A percentile compares a stretch with the other conserved stretches of the same genome.
Evolutionary conservation across 352 stramenopile genomes (phyloP).

Genomic region (Globisporangium okanoganense): DNA sequence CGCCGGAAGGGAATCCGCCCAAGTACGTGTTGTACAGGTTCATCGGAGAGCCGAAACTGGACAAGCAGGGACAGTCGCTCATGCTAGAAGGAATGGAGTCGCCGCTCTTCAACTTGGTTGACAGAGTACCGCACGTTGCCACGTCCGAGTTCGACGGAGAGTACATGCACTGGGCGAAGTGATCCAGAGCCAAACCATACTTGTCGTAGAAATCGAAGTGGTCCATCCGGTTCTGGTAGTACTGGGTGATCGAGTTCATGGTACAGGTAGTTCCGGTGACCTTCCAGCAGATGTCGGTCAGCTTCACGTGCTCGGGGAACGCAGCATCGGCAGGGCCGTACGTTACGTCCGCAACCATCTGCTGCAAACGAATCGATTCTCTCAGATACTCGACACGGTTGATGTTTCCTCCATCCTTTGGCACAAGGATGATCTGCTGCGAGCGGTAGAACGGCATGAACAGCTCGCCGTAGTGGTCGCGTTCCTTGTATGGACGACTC

Average conservation of each 20-base stretch:
- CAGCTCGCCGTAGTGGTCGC: slow-evolving; percentile 53
- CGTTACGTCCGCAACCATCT: slow-evolving; percentile 31
- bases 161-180: slow-evolving; percentile 61
- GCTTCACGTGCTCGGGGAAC: slow-evolving; percentile 17
- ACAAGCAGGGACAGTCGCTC: slow-evolving; percentile 60
- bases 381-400: slow-evolving; percentile 45
- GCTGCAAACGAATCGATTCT: slow-evolving; percentile 49
- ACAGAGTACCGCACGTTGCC: slow-evolving; percentile 36
- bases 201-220: slow-evolving; percentile 58
- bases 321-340: slow-evolving; percentile 27
- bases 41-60: slow-evolving; percentile 58
- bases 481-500: slow-evolving; percentile 50
- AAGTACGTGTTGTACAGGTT: slow-evolving; percentile 68
- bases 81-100: slow-evolving; percentile 49
- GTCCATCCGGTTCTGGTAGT: slow-evolving; percentile 59
- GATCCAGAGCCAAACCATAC: slow-evolving; percentile 38
- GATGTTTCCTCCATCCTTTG: slow-evolving; percentile 57
- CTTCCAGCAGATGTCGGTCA: slow-evolving; percentile 69
- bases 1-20: slow-evolving; percentile 43
- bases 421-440: slow-evolving; percentile 62
- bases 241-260: slow-evolving; percentile 59
- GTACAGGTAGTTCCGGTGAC: slow-evolving; percentile 56
- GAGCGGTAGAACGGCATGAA: slow-evolving; percentile 75
- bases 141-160: slow-evolving; percentile 51
- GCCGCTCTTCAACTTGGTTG: slow-evolving; percentile 24